These are phyloP conservation scores for Stephania cephalantha DNA, from an alignment of 164 flowering plant genomes.

Conservation along the genomic window DNA sequence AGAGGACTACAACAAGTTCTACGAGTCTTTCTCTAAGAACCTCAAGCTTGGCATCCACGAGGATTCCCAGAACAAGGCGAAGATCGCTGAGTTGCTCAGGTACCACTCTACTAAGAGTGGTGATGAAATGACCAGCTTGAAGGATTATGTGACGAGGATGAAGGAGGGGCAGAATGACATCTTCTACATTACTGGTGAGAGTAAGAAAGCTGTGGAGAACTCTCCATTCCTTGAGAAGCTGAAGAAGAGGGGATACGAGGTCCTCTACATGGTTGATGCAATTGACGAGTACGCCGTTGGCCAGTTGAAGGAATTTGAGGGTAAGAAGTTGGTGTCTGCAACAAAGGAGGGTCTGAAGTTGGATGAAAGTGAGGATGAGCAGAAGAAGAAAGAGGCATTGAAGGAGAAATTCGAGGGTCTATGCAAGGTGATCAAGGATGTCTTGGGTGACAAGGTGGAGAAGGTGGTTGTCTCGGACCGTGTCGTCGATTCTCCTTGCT, in stretches of 20 bases:
- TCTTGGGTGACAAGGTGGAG: constrained; percentile 9
- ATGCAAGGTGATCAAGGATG: constrained; percentile 5
- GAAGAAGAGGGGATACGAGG: constrained; percentile 7
- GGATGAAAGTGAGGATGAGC: constrained; percentile 8
- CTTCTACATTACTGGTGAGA: constrained; percentile 10
- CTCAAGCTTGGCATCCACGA: constrained; percentile 10
- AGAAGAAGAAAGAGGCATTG: constrained; percentile 2
- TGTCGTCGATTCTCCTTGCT: constrained; percentile 4
- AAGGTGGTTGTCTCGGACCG: constrained; percentile 8
- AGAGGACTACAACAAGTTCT: constrained; percentile 6
- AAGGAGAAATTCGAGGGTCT: constrained; percentile 8
- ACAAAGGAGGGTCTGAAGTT: constrained; percentile 8
- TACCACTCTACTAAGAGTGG: constrained; percentile 12
- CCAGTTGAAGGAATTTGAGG: constrained; percentile 9
- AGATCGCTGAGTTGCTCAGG: constrained; percentile 2
- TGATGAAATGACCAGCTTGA: constrained; percentile 9
- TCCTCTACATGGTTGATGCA: constrained; percentile 9
- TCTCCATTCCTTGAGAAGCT: constrained; percentile 10
- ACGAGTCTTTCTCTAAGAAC: constrained; percentile 9
- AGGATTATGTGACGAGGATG: constrained; percentile 10
- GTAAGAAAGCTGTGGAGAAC: constrained; percentile 9
- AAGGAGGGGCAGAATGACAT: constrained; percentile 9
- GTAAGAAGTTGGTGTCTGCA: constrained; percentile 6
- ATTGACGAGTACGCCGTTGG: constrained; percentile 7
- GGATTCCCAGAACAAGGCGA: constrained; percentile 3